Base-by-base conservation (phyloP, 768 basidiomycete species). In the Phallus indusiatus region DNA sequence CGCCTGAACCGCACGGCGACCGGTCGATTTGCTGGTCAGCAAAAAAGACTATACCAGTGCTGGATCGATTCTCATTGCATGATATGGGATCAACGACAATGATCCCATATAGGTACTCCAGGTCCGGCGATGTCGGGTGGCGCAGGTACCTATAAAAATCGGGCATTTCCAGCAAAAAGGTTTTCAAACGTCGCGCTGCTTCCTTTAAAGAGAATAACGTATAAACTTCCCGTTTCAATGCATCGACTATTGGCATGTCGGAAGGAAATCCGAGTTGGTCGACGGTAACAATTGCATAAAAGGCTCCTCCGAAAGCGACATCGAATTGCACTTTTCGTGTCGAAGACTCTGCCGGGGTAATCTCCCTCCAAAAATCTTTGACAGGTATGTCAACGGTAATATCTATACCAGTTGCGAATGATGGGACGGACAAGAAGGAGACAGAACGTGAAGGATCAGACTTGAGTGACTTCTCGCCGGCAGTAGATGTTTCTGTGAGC, bases 11-110 rank as follows among this genome's bases (percentile, higher is more conserved):
- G 5, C 67, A 69, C 16, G 74, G 74, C 54, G 74, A 75, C 47
- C 74, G 67, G 65, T 75, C 74, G 28, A 75, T 63, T 65, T 75
- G 70, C 65, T 70, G 69, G 61, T 74, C 65, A 17, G 73, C 73
- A 56, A 75, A 75, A 65, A 74, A 74, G 57, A 72, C 74, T 36
- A 62, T 42, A 47, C 58, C 58, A 47, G 52, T 35, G 21, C 54
- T 51, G 6, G 58, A 58, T 20, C 5, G 20, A 6, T 50, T 21
- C 20, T 42, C 18, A 51, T 28, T 46, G 7, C 34, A 36, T 47
- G 33, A 11, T 17, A 46, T 51, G 8, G 55, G 55, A 33, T 75
- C 74, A 46, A 69, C 66, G 11, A 75, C 69, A 53, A 74, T 75
- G 34, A 74, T 68, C 17, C 73, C 71, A 60, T 75, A 75, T 24